Evolutionary conservation across 2,329 filamentous ascomycete species (phyloP).

Genomic region (Endoconidiophora laricicola): DNA sequence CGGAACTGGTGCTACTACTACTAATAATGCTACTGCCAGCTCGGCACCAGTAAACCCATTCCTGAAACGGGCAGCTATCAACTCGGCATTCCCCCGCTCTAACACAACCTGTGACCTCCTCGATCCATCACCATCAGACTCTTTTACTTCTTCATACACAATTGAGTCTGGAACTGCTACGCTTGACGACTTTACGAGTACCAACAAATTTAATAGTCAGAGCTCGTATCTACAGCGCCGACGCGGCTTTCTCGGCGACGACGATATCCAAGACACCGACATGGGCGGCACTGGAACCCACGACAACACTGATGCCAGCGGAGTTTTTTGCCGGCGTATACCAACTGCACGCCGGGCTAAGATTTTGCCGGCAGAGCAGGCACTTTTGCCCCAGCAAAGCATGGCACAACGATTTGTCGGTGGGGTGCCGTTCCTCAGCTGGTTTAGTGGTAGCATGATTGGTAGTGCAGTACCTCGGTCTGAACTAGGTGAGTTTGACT

Average conservation of each 20-base stretch:
- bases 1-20: not conserved
- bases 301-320: not conserved
- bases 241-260: slow-evolving; percentile 13
- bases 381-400: slow-evolving; percentile 51
- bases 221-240: slow-evolving; percentile 11
- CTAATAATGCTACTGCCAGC: not conserved
- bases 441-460: slow-evolving; percentile 58
- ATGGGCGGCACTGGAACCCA: not conserved
- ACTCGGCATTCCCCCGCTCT: slow-evolving; percentile 1
- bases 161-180: slow-evolving; percentile 31
- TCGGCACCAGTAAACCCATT: slow-evolving; percentile 2
- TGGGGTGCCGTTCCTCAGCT: slow-evolving; percentile 52
- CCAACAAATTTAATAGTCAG: not conserved
- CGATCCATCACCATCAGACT: not conserved
- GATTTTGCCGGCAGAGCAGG: slow-evolving; percentile 52
- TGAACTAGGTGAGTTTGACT: slow-evolving; percentile 64
- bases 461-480: slow-evolving; percentile 58
- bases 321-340: slow-evolving; percentile 41
- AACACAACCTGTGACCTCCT: not conserved
- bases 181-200: slow-evolving; percentile 18
- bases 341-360: slow-evolving; percentile 48
- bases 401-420: slow-evolving; percentile 45
- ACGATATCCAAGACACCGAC: slow-evolving; percentile 14
- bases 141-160: slow-evolving; percentile 3
- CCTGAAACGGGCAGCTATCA: slow-evolving; percentile 1